Base-by-base conservation (phyloP, 345 rosid genomes). In the Arabis hirsuta region DNA sequence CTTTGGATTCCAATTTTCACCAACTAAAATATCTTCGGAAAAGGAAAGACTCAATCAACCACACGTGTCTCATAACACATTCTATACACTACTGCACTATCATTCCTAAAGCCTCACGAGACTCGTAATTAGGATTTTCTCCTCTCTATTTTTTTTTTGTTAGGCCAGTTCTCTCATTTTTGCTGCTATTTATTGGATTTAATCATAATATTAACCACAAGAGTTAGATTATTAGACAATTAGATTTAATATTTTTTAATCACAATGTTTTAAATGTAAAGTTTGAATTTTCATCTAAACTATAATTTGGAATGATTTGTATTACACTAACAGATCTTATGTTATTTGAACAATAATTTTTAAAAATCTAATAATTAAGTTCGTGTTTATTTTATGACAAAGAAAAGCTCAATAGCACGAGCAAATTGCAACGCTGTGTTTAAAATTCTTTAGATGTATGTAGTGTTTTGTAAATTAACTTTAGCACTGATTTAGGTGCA, bases 1-100 rank as follows among this genome's bases (percentile, higher is more conserved):
- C 50, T 36, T 65, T 46, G 71, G 77, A 73, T 46, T 64, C 76
- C 42, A 7, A 38, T 27, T 45, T 36, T 12, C 69, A 62, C 76
- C 71, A 45, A 53, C 19, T 24, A 20, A 13, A 1, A 66, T 66
- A 34, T 34, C 10, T 34, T 32, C n/a, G 11, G n/a, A 11, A 48
- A 52, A 29, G 44, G 19, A 9, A 55, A 42, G 43, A 43, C 53
- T 4, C 53, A 54, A 53, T 67, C 63, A 55, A 55, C 13, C 65
- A 55, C 77, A 55, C 58, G 65, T 73, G 64, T 55, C 45, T 16
- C 42, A 36, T 22, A n/a, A n/a, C 44, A 72, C 56, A 54, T 53
- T 72, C 47, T 53, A 54, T 20, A 62, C 61, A 31, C 41, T 57
- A 54, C 73, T 57, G 64, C 74, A 70, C 29, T 24, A 70, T 22